Percentiles rank a stretch among this genome's conserved stretches.
Conservation (phyloP, 1,284 basidiomycete species). For the Sanguinoderma infundibulare region DNA sequence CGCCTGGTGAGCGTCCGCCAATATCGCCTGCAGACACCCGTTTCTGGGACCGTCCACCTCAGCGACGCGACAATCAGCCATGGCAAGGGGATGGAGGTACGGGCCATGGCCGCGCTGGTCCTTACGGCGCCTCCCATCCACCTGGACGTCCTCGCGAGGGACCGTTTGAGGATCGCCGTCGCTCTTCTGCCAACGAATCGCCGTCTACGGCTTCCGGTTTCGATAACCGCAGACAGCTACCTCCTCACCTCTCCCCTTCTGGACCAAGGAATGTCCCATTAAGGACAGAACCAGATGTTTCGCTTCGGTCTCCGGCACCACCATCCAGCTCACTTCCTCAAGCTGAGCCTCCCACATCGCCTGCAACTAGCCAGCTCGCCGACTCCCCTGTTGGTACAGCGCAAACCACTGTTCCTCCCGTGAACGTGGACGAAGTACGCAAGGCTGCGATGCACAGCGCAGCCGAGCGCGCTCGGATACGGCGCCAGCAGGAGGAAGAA, state of each 20-base stretch:
- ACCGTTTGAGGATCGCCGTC: slow-evolving; percentile 28
- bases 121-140: slow-evolving; percentile 1
- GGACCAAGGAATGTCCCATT: slow-evolving; percentile 12
- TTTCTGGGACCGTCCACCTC: slow-evolving; percentile 30
- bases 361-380: slow-evolving; percentile 12
- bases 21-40: slow-evolving; percentile 24
- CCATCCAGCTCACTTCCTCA: slow-evolving; percentile 2
- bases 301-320: slow-evolving; percentile 1
- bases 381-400: slow-evolving; percentile 36
- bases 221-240: slow-evolving; percentile 42
- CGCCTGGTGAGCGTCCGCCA: slow-evolving; percentile 28
- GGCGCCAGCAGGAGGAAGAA: slow-evolving; percentile 85
- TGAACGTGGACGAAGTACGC: slow-evolving; percentile 75
- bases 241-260: slow-evolving; percentile 26
- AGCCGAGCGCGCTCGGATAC: slow-evolving; percentile 83
- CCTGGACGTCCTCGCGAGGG: slow-evolving; percentile 26
- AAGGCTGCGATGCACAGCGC: slow-evolving; percentile 90
- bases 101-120: slow-evolving; percentile 5
- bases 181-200: slow-evolving; percentile 16
- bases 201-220: slow-evolving; percentile 24
- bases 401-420: slow-evolving; percentile 39
- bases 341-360: slow-evolving; percentile 15
- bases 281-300: slow-evolving; percentile 5
- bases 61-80: slow-evolving; percentile 16
- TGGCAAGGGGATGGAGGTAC: slow-evolving; percentile 15